Percentiles rank a stretch among this genome's conserved stretches.
Conservation (phyloP, 805 yeast genomes). For the Zygosaccharomyces lentus region DNA sequence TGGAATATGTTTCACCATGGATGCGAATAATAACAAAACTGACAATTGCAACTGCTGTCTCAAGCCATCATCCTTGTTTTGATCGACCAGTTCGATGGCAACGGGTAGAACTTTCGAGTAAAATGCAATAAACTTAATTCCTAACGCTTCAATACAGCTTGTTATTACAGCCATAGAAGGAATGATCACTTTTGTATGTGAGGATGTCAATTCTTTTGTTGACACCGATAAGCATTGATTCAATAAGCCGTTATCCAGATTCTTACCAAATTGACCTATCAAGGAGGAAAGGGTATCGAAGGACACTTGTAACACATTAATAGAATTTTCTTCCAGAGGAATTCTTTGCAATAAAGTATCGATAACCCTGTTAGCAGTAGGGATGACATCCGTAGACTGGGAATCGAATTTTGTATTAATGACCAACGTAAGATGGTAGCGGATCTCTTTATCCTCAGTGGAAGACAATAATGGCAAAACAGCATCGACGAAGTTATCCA, state of each 20-base stretch:
- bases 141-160: constrained; percentile 65
- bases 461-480: constrained; percentile 41
- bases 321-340: constrained; percentile 20
- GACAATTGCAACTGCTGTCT: constrained; percentile 57
- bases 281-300: constrained; percentile 63
- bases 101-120: constrained; percentile 84
- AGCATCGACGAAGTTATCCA: constrained; percentile 64
- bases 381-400: constrained; percentile 52
- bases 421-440: constrained; percentile 57
- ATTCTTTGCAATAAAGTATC: constrained; percentile 45
- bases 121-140: constrained; percentile 79
- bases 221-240: constrained; percentile 47
- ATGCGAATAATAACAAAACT: constrained; percentile 63
- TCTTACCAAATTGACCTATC: constrained; percentile 56
- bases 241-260: constrained; percentile 45
- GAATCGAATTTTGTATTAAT: constrained; percentile 64
- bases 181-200: constrained; percentile 58
- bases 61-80: constrained; percentile 23
- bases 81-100: constrained; percentile 55
- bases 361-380: constrained; percentile 50
- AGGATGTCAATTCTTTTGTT: constrained; percentile 47
- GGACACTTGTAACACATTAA: constrained; percentile 60
- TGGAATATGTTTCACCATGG: constrained; percentile 78
- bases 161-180: constrained; percentile 72
- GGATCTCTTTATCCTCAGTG: constrained; percentile 42